Conservation (phyloP, 1,284 basidiomycete genomes). For the Sparassis latifolia region DNA sequence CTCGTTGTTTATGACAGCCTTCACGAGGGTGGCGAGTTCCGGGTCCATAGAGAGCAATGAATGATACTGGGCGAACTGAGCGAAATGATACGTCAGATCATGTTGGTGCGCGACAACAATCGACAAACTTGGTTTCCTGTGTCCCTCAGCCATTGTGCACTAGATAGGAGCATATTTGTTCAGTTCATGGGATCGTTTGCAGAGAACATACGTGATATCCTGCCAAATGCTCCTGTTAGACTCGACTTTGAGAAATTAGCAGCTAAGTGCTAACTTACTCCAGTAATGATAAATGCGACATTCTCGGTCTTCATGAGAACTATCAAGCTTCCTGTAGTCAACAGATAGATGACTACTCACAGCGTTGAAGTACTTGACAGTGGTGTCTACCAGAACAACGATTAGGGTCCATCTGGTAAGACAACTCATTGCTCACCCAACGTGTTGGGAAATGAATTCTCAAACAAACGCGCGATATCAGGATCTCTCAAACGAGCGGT, state of each 20-base stretch:
- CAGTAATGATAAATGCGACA: conserved; percentile 71
- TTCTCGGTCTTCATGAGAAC: conserved; percentile 42
- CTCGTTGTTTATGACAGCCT: conserved; percentile 73
- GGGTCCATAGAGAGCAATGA: conserved; percentile 48
- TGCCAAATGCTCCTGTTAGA: conserved; percentile 15
- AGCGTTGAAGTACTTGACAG: conserved; percentile 63
- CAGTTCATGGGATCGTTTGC: not conserved
- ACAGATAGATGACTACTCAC: conserved; percentile 25
- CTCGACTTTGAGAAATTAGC: not conserved
- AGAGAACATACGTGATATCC: conserved; percentile 54
- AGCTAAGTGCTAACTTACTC: conserved; percentile 33
- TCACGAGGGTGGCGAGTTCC: conserved; percentile 56
- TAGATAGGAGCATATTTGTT: conserved; percentile 13
- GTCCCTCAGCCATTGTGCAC: conserved; percentile 68
- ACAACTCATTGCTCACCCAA: conserved; percentile 38
- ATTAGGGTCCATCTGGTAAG: not conserved
- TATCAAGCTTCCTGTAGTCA: conserved; percentile 2
- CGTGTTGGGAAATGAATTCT: conserved; percentile 75
- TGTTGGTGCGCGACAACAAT: not conserved
- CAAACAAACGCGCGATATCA: conserved; percentile 67
- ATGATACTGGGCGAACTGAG: conserved; percentile 63
- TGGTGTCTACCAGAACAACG: conserved; percentile 45
- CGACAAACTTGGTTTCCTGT: conserved; percentile 62
- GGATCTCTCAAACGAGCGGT: conserved; percentile 63
- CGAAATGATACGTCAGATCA: too few relatives aligned